Base-by-base conservation (phyloP, 1,284 basidiomycete species). In the Cryptococcus sp. region DNA sequence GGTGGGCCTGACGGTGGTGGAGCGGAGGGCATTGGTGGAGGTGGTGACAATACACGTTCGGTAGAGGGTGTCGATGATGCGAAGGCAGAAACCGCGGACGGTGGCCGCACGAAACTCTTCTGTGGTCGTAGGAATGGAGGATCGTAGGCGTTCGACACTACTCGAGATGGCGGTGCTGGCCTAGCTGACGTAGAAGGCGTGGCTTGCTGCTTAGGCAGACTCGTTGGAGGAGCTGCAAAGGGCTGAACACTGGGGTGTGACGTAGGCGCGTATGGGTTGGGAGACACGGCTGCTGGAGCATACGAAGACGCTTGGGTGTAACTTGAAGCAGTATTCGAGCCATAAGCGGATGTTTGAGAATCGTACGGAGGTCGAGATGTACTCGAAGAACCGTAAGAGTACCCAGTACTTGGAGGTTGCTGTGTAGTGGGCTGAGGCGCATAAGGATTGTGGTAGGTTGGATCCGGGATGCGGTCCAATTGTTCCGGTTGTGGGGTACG, bases 141-240 rank as follows among this genome's bases (percentile, higher is more conserved):
- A 58, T 76, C 74, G 49, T 74, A 76, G 5, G 74, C 74, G 33
- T 66, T 74, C 23, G 73, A 74, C 7, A 60, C 63, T 15, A 70
- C 60, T n/a, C 71, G 62, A 48, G 65, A 63, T 6, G 65, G 62
- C 14, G 68, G 60, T 44, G 55, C 63, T 3, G 67, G 50, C 38
- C 65, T 64, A 14, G 60, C 50, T 3, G 55, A 50, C 8, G 62
- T 42, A 4, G 63, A 8, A 23, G 52, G 32, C 5, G 45, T n/a
- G 10, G 43, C 34, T 13, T 13, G 37, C 10, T 52, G 34, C 5
- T 14, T 54, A 54, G 44, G 11, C 63, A 66, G 3, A 59, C 57
- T 35, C 31, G 50, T 31, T 5, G 52, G 34, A 31, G 32, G 30
- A 51, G 42, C 23, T 23, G n/a, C 42, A 4, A 15, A 4, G 23